Conservation (phyloP, 805 yeast genomes). For the Wickerhamiella siamensis region DNA sequence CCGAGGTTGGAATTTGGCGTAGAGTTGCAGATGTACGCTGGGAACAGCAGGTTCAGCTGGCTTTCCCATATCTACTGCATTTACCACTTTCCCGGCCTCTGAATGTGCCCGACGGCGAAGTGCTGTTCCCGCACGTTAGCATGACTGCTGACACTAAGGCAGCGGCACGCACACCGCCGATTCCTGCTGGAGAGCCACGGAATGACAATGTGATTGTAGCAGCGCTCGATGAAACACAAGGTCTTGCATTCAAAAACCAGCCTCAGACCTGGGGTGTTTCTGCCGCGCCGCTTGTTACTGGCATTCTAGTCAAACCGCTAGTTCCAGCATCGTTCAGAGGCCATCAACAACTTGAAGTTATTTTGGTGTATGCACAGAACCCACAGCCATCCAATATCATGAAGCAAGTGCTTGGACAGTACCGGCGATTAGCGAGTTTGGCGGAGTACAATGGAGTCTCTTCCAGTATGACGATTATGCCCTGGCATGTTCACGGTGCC, state of each 20-base stretch:
- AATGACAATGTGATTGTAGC: constrained; percentile 9
- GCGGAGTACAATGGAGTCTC: constrained; percentile 25
- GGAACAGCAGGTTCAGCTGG: neutral
- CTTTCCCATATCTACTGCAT: constrained; percentile 7
- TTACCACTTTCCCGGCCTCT: constrained; percentile 7
- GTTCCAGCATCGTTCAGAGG: constrained; percentile 5
- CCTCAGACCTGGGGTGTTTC: neutral
- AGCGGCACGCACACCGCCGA: neutral
- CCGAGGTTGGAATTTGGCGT: constrained; percentile 23
- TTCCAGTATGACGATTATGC: constrained; percentile 20
- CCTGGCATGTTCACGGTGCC: constrained; percentile 29
- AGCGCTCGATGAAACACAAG: constrained; percentile 9
- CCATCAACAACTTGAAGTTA: constrained; percentile 8
- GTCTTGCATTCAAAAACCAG: constrained; percentile 6
- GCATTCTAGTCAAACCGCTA: constrained; percentile 14
- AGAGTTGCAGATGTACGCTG: constrained; percentile 1
- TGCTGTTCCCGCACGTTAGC: constrained; percentile 6
- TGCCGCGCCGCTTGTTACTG: constrained; percentile 12
- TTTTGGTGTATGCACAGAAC: constrained; percentile 8
- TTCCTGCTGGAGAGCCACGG: neutral
- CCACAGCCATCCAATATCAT: constrained; percentile 13
- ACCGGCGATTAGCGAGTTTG: constrained; percentile 25
- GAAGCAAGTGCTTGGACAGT: constrained; percentile 25
- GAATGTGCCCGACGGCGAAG: constrained; percentile 4
- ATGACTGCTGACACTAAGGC: neutral